Base-by-base conservation (phyloP, 1,284 basidiomycete species). In the Cerrena zonata region DNA sequence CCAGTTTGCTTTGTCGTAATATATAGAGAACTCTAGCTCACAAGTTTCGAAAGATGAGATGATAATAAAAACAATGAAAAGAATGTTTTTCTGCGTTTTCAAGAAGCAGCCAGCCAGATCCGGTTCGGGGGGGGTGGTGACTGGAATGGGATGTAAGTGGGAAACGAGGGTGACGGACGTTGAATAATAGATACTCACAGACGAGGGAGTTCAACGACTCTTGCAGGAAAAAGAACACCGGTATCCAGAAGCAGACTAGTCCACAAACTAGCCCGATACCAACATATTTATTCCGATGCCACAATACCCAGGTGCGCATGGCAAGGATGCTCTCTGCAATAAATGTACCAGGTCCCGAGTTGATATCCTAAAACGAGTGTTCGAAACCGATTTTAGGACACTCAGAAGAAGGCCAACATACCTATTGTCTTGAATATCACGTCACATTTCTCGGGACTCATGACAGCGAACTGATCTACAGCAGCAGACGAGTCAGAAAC, bases 241-340 rank as follows among this genome's bases (percentile, higher is more conserved):
- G 48, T 2, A 38, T 39, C 48, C 45, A 53, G 42, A 50, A 46
- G 24, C 26, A 10, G 12, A 50, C 24, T n/a, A 53, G 25, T 5
- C 44, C 45, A 10, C 41, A 21, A n/a, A 26, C 15, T 3, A 53
- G 39, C 5, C 22, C 23, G 2, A 37, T 4, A 2, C 52, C 52
- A n/a, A 53, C 38, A 3, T 30, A 22, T 23, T 10, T 15, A 18
- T 50, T 38, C 4, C 52, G 52, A 36, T 46, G 44, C 52, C 52
- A 53, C 34, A 53, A 50, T 10, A 50, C 52, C 52, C 52, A 53
- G 23, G 52, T 53, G 7, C 52, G 42, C 38, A 53, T 53, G 25
- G 49, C 49, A 22, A 53, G 48, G n/a, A 53, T 53, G 18, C 37
- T 34, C 15, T 40, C 44, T 10, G 44, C 44, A 23, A 45, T 50